Evolutionary conservation across 2,329 filamentous ascomycete species (phyloP), one percentile per base, ranked within the genome.

Genomic region (Clonostachys rhizophaga): DNA sequence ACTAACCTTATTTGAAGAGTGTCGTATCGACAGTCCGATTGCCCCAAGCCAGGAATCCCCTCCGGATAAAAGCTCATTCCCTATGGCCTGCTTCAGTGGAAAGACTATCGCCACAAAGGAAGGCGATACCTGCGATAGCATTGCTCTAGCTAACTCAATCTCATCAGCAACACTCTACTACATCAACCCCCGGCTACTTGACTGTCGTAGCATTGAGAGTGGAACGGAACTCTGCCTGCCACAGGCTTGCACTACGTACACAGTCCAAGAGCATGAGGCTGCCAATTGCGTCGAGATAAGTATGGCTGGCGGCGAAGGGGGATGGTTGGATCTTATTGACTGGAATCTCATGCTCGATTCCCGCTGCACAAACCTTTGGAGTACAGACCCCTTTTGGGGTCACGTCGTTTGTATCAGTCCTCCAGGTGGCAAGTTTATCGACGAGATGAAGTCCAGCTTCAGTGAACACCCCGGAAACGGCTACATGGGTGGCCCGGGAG

Each of bases 101-200:
- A 30, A 30, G 9, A 30, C 24, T 4, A 30, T 30, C 41, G 49
- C 40, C 1, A 49, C 47, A 7, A 39, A 37, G 10, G 42, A 46
- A 4, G 53, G 51, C 10, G 53, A 58, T 14, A 54, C 52, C 2
- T 58, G 54, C 41, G 50, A 57, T 44, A 47, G 40, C 3, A 49
- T 59, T 12, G 49, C 55, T 4, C 40, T 50, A 8, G 42, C 39
- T 3, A 45, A 50, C 34, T 42, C 30, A 2, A 48, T 54, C n/a
- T 51, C 57, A 37, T 43, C 47, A 5, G 49, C 52, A 14, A 44
- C 43, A 18, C 34, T 53, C 12, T 48, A 54, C n/a, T 55, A 52
- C 40, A 45, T 49, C 9, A 58, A 59, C 41, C 50, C 49, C n/a
- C 18, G 51, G 1, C 11, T 48, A 3, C 50, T 45, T 4, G 48